Base-by-base conservation (phyloP, 768 basidiomycete species). In the Lactarius psammicola region DNA sequence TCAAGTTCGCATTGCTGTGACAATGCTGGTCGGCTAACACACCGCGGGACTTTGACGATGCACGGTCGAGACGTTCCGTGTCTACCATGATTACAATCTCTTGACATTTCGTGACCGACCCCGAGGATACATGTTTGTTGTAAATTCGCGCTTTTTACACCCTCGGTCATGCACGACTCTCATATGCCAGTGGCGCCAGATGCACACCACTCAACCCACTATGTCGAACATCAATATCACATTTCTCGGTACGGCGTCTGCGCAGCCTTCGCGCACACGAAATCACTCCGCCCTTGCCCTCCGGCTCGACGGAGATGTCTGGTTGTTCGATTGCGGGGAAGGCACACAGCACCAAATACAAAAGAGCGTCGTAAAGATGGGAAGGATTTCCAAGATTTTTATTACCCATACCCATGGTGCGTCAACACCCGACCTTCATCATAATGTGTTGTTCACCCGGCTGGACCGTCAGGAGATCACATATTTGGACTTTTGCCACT, bases 351-450 rank as follows among this genome's bases (percentile, higher is more conserved):
- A 88, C 71, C 90, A 86, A 70, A 70, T 93, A 4, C 89, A 92
- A 75, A 85, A 82, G 73, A 89, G 88, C 67, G 69, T 62, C 1
- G 80, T 94, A n/a, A 89, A 85, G 75, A 88, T 92, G 86, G 87
- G 90, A 34, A 87, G 75, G 72, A 87, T 94, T 56, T 81, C 84
- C 65, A 93, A 92, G 75, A 84, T 95, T 31, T 94, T 94, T 74
- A 86, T 95, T 66, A 94, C 94, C 1, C 94, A 95, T 76, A 89
- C 89, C 0, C 94, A 95, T 77, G 92, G 93, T 91, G 63, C 38
- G 78, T 71, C 30, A 15, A 34, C 20, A 23, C 46, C 38, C 30
- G 40, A 69, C 2, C n/a, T 26, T 38, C 40, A 5, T 33, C n/a
- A 36, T 15, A 8, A 11, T 11, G 18, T 26, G 49, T 51, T 53